Evolutionary conservation across 306 rosid species (phyloP).

Genomic region (Fragaria vesca): DNA sequence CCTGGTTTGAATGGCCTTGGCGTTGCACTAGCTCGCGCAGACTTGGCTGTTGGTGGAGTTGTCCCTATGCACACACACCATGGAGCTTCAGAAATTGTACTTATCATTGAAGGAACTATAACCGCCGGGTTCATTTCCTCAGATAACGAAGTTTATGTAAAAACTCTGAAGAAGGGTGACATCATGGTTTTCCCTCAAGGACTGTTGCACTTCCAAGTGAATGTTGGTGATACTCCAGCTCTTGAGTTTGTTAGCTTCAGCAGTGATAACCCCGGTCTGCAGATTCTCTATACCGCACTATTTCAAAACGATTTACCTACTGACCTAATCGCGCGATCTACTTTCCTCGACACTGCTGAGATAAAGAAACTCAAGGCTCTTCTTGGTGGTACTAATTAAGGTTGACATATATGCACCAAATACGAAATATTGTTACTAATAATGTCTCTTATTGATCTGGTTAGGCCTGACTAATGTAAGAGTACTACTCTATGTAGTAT

Average conservation of each 20-base stretch:
- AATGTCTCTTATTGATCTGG: neutral
- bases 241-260: constrained; percentile 51
- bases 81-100: constrained; percentile 48
- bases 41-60: constrained; percentile 50
- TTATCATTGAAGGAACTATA: constrained; percentile 42
- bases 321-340: constrained; percentile 32
- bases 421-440: neutral
- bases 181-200: constrained; percentile 69
- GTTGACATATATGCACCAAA: neutral
- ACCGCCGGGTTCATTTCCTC: constrained; percentile 57
- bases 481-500: neutral
- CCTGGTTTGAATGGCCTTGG: constrained; percentile 72
- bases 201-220: constrained; percentile 58
- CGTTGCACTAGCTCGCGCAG: constrained; percentile 51
- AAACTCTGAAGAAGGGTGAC: constrained; percentile 58
- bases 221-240: constrained; percentile 21
- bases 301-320: constrained; percentile 65
- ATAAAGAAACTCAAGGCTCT: constrained; percentile 73
- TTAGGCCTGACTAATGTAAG: neutral
- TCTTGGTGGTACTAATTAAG: constrained; percentile 60
- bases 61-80: constrained; percentile 75
- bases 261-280: constrained; percentile 63
- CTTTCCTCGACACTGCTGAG: constrained; percentile 52
- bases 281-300: constrained; percentile 56
- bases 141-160: constrained; percentile 41